Evolutionary conservation across 2,329 filamentous ascomycete species (phyloP), one percentile per base, ranked within the genome.

Genomic region (Arthrobotrys entomopaga): DNA sequence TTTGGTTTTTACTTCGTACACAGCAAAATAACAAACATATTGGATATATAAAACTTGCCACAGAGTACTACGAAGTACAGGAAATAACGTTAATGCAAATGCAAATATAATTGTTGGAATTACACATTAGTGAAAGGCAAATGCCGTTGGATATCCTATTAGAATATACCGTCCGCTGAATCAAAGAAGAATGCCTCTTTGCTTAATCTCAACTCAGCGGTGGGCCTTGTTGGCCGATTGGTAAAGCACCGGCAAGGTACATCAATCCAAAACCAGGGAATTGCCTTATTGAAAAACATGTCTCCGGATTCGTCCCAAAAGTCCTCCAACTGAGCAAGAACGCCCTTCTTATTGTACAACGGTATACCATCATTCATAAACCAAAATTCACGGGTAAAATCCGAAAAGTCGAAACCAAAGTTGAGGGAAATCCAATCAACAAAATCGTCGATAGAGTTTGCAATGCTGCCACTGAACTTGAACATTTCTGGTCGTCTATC

Each of bases 241-340:
- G 59, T 43, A 26, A 73, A 59, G 54, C 61, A 73, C 53, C 60
- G 38, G 29, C 69, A 73, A 22, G 69, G 69, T 34, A 66, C 58
- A 59, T 73, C 69, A 50, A 73, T 73, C 69, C 69, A 73, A 50
- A 73, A 66, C 69, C 69, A 73, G 42, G 69, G 69, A 22, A 73
- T 66, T 6, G 64, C 61, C 43, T 63, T 73, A 43, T 61, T 73
- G 26, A 73, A 73, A 34, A 73, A 73, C 49, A 52, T 66, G 43
- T 66, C 61, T 15, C 61, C 69, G 50, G 67, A 65, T 61, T 66
- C 67, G 26, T 43, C 69, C 61, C 61, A 73, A 42, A 73, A 73
- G 34, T 54, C 61, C 38, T 61, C 53, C 61, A 73, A 54, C 50
- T 73, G 69, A 7, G 48, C 40, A 38, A 66, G 69, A 10, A 66